Conservation (phyloP, 208 protist species). For the Leishmania aethiopica region DNA sequence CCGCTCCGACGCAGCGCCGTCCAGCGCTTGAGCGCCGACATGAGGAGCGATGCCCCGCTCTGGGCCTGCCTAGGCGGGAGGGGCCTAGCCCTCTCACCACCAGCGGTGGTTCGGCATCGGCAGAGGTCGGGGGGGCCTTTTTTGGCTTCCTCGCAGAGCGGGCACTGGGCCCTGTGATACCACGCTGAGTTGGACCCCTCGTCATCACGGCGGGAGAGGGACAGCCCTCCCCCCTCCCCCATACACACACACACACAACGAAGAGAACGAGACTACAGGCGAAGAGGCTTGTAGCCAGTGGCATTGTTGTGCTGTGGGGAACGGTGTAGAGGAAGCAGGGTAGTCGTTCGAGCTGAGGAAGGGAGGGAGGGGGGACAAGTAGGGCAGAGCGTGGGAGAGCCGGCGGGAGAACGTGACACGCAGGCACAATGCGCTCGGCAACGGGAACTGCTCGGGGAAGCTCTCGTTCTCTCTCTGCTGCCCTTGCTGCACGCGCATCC, state of each 20-base stretch:
- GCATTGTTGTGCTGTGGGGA: not conserved
- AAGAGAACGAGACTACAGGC: not conserved
- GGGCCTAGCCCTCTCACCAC: not conserved
- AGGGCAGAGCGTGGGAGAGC: not conserved
- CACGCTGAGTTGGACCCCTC: not conserved
- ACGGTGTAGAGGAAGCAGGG: not conserved
- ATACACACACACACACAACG: not conserved
- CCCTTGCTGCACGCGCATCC: not conserved
- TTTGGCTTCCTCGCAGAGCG: not conserved
- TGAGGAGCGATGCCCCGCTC: not conserved
- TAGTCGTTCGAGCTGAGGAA: not conserved
- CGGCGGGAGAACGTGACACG: slow-evolving; percentile 11
- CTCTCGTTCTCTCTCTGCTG: not conserved
- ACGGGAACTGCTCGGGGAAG: not conserved
- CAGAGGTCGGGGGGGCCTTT: not conserved
- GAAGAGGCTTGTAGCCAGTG: not conserved
- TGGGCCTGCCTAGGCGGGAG: not conserved
- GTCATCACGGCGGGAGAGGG: not conserved
- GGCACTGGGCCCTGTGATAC: not conserved
- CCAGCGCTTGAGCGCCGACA: not conserved
- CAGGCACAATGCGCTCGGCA: not conserved
- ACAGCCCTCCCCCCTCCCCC: not conserved
- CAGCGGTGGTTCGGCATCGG: not conserved
- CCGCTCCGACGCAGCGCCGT: not conserved
- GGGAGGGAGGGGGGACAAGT: not conserved